Base-by-base conservation (phyloP, 352 stramenopile species). In the Elongisporangium prolatum region DNA sequence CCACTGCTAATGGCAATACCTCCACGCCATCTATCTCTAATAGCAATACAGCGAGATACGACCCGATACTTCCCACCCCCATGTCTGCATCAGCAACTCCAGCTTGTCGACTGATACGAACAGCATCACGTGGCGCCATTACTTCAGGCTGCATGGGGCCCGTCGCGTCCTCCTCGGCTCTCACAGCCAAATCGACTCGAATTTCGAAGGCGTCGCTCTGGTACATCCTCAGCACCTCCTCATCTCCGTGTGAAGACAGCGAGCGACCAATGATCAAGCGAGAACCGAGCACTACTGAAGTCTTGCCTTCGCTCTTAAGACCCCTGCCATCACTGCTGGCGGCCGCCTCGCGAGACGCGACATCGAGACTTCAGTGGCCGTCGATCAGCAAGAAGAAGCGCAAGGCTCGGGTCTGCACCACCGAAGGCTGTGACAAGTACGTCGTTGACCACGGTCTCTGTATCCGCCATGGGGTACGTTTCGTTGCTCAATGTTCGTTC, bases 401-500 rank as follows among this genome's bases (percentile, higher is more conserved):
- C 21, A 79, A 79, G 49, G 65, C 65, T 13, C 64, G 71, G 11
- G 74, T 79, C 18, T 79, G 71, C 49, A 76, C 62, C 22, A 60
- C 56, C n/a, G 68, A 75, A 14, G 68, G 71, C 14, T 79, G 71
- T 52, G 67, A 71, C 17, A 79, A 79, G 57, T 76, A 79, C 37
- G 71, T 79, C 21, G 71, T 79, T 21, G 71, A 79, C 50, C 65
- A 72, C 18, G 71, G 71, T 21, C 63, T 79, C 20, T 79, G 71
- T 60, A 79, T 79, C 65, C 61, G 68, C 21, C 71, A 79, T 37
- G 71, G 71, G 50, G 71, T 79, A 64, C 52, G 60, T 58, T 25
- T 47, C 13, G 8, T 13, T 16, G 13, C 7, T n/a, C 25, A 16
- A 44, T 44, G 11, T 44, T 47, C 7, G 5, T 56, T 38, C 16